Evolutionary conservation across 345 rosid genomes (phyloP).

Genomic region (Mallotus nudiflorus): DNA sequence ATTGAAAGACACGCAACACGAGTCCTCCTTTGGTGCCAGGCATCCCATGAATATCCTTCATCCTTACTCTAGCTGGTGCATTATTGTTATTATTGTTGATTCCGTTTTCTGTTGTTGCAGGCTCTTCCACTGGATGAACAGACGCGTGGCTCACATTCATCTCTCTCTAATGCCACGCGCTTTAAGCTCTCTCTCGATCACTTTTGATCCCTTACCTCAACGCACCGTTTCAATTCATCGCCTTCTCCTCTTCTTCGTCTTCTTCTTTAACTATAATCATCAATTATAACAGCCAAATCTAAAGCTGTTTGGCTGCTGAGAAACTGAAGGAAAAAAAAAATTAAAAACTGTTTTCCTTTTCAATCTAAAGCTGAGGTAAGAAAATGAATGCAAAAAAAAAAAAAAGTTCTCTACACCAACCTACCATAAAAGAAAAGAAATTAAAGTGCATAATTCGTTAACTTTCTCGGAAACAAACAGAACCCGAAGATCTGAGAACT

Average conservation of each 20-base stretch:
- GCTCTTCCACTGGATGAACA: constrained; percentile 74
- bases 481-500: constrained; percentile 4
- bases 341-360: too few relatives aligned
- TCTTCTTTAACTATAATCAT: background rate
- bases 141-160: constrained; percentile 92
- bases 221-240: constrained; percentile 48
- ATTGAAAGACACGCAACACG: constrained; percentile 55
- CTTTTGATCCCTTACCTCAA: too few relatives aligned
- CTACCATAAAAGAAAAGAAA: background rate
- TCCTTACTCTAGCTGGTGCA: constrained; percentile 52
- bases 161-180: too few relatives aligned
- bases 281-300: too few relatives aligned
- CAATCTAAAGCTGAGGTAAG: too few relatives aligned
- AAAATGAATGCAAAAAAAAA: background rate
- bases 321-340: too few relatives aligned
- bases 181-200: background rate
- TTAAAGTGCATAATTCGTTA: too few relatives aligned
- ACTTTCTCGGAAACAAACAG: constrained; percentile 11
- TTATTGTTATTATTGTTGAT: constrained; percentile 37
- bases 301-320: too few relatives aligned
- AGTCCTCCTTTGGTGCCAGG: constrained; percentile 73
- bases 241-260: constrained; percentile 3
- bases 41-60: constrained; percentile 73
- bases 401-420: background rate
- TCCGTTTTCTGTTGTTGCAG: constrained; percentile 47